phyloP scores from a whole-genome alignment of 441 rosid species.

The Omphalea diandra region DNA sequence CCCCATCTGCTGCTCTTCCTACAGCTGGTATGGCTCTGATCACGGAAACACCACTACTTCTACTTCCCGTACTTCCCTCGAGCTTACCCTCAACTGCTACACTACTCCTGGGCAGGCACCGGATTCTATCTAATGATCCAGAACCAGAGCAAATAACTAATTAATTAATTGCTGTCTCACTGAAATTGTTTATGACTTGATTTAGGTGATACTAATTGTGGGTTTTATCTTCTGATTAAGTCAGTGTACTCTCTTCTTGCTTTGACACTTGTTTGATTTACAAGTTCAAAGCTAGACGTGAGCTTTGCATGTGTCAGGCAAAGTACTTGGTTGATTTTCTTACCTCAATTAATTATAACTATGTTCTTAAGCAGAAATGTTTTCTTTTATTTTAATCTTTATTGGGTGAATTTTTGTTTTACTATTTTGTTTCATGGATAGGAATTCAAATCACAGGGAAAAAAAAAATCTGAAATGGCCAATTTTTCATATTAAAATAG shows the following conservation, averaged over 20 bases:
- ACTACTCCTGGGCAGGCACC: conserved; percentile 33
- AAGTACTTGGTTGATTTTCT: conserved; percentile 20
- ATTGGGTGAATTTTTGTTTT: too few species aligned
- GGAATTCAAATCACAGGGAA: too few species aligned
- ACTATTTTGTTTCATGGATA: too few species aligned
- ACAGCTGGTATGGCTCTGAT: conserved; percentile 30
- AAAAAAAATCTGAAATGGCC: too few species aligned
- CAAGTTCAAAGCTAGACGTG: conserved; percentile 5
- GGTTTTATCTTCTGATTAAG: neutral
- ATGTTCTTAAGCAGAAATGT: too few species aligned
- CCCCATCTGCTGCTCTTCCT: conserved; percentile 32
- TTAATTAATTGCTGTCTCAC: neutral
- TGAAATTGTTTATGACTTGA: too few species aligned
- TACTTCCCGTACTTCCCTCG: conserved; percentile 59
- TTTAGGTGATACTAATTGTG: conserved; percentile 24
- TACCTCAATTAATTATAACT: conserved; percentile 6
- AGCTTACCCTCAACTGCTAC: conserved; percentile 76
- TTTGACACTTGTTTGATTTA: conserved; percentile 12
- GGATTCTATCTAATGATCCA: conserved; percentile 27
- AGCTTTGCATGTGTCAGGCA: conserved; percentile 25
- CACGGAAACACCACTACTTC: conserved; percentile 28
- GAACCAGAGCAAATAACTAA: neutral
- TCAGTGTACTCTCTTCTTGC: neutral
- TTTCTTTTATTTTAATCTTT: neutral
- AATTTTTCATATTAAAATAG: too few species aligned